Base-by-base conservation (phyloP, 1,284 basidiomycete genomes). In the Cystobasidium slooffiae region DNA sequence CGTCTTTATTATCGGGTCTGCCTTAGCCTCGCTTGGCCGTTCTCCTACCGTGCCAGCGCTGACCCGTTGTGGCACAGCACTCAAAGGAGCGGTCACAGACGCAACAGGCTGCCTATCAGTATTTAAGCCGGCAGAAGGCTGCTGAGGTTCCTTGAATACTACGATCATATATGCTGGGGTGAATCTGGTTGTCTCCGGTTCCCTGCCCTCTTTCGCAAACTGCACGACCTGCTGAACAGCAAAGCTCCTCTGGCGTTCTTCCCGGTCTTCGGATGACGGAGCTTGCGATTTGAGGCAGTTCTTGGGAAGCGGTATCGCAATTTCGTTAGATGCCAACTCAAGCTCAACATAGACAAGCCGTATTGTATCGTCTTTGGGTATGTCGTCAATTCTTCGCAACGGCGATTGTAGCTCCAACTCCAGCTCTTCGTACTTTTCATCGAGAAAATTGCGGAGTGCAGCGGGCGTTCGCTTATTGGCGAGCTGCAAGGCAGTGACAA, bases 381-480 rank as follows among this genome's bases (percentile, higher is more conserved):
- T 69, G 24, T 61, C 68, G 22, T 59, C 68, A 51, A 59, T 47
- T 8, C 56, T 37, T 16, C 51, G 18, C 20, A 73, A 18, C 1
- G 70, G 70, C 14, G 20, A 18, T 14, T 49, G 24, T 12, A 46
- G 49, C 14, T 37, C 31, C 10, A 58, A 16, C 43, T 73, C 70
- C 49, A 73, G 31, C 10, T 56, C 63, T 49, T 73, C 62, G 41
- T 65, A 73, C 31, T 49, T 56, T 5, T 51, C 51, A 14, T 73
- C 31, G n/a, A 73, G 9, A 31, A 73, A 73, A 14, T 31, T 46
- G 4, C 61, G 56, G 39, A 37, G 37, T 31, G 31, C 49, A 14
- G 44, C 20, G 41, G 16, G 24, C 12, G 37, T 37, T 44, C 61
- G 6, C n/a, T 31, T 9, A 12, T 41, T 37, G 8, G n/a, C 61